phyloP scores from a whole-genome alignment of 1,284 basidiomycete genomes.

The Trichosporon asahii region DNA sequence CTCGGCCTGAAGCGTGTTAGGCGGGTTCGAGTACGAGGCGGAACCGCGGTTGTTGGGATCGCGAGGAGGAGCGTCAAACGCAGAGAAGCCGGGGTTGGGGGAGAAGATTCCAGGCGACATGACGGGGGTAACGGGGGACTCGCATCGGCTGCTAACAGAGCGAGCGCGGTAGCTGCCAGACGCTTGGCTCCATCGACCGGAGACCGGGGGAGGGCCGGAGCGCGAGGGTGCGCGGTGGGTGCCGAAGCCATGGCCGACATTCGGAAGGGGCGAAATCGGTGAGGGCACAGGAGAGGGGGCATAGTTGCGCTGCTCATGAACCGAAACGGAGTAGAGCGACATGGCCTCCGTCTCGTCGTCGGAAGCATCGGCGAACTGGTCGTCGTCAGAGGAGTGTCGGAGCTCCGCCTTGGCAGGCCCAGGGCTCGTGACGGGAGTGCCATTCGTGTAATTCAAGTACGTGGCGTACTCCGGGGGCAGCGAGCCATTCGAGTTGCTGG shows the following conservation, averaged over 20 bases:
- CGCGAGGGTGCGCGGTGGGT: conserved; percentile 18
- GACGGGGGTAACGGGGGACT: conserved; percentile 30
- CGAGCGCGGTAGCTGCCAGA: conserved; percentile 21
- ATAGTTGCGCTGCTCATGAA: conserved; percentile 13
- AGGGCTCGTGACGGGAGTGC: conserved; percentile 14
- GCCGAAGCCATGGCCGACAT: conserved; percentile 17
- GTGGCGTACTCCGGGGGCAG: conserved; percentile 41
- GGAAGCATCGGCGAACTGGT: conserved; percentile 58
- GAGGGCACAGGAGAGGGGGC: conserved; percentile 22
- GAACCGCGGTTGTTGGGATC: background rate
- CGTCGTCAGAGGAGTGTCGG: conserved; percentile 28
- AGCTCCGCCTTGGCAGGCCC: conserved; percentile 21
- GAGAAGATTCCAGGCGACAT: conserved; percentile 25
- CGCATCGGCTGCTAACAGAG: conserved; percentile 21
- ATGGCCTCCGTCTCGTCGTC: conserved; percentile 53
- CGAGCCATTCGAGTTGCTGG: conserved; percentile 47
- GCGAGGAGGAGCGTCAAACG: conserved; percentile 1
- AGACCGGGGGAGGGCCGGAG: conserved; percentile 22
- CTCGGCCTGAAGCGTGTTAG: conserved; percentile 4
- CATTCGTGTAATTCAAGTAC: conserved; percentile 36
- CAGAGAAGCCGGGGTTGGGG: conserved; percentile 17
- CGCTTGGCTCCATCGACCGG: conserved; percentile 25
- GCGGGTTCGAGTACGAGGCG: background rate
- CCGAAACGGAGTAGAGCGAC: conserved; percentile 36
- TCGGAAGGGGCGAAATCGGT: conserved; percentile 23